These are phyloP conservation scores for Metschnikowia corniflorae DNA, from an alignment of 805 yeast genomes.

Conservation along the genomic window DNA sequence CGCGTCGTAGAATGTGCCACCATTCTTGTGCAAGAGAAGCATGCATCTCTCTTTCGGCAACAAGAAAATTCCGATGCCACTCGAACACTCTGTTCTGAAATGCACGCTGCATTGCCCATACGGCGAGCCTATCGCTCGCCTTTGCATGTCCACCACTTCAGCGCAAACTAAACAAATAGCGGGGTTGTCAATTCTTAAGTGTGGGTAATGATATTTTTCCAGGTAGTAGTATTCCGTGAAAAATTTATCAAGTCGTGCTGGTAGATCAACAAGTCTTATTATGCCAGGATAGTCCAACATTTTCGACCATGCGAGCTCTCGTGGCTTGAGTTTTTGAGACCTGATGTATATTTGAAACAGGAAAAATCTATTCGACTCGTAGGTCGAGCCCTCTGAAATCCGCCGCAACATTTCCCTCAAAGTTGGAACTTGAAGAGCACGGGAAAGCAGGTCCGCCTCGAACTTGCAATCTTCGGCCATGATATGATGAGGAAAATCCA, in stretches of 20 bases:
- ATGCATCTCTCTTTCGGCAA: slow-evolving; percentile 66
- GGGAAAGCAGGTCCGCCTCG: slow-evolving; percentile 56
- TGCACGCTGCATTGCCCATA: slow-evolving; percentile 83
- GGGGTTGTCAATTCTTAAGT: slow-evolving; percentile 54
- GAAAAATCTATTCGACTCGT: slow-evolving; percentile 26
- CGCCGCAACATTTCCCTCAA: slow-evolving; percentile 23
- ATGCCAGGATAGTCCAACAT: slow-evolving; percentile 61
- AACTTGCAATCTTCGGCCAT: slow-evolving; percentile 20
- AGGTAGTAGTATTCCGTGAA: slow-evolving; percentile 57
- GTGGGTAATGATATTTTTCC: slow-evolving; percentile 39
- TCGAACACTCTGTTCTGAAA: slow-evolving; percentile 55
- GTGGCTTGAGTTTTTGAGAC: slow-evolving; percentile 1
- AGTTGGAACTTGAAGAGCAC: slow-evolving; percentile 45
- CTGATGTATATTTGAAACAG: slow-evolving; percentile 19
- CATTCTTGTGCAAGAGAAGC: slow-evolving; percentile 61
- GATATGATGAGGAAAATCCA: slow-evolving; percentile 14
- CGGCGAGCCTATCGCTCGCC: slow-evolving; percentile 47
- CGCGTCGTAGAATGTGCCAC: slow-evolving; percentile 80
- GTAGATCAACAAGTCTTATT: slow-evolving; percentile 59
- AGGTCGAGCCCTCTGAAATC: slow-evolving; percentile 10
- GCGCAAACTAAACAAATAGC: slow-evolving; percentile 89
- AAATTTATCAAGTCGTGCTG: slow-evolving; percentile 62
- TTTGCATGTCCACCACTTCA: slow-evolving; percentile 62
- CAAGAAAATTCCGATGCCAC: slow-evolving; percentile 66
- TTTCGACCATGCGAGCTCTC: slow-evolving; percentile 16